Conservation (phyloP, 345 rosid species). For the Eucalyptus erythrocorys region DNA sequence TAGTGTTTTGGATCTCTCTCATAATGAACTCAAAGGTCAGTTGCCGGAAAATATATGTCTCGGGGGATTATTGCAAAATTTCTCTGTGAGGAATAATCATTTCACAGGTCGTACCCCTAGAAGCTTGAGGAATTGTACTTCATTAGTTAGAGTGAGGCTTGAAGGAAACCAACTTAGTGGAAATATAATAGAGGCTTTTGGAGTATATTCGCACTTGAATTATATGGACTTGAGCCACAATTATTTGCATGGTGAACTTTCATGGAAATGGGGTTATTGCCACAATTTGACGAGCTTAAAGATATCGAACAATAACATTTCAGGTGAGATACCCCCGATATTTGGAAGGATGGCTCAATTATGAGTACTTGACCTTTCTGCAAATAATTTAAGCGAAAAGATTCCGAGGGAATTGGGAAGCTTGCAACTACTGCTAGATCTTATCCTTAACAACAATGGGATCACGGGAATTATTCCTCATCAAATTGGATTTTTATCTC, state of each 20-base stretch:
- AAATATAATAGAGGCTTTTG: conserved; percentile 1
- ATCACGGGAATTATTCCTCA: not conserved
- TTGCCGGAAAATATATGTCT: not conserved
- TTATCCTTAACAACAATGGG: not conserved
- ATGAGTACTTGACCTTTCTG: too few species aligned
- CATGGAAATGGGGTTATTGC: not conserved
- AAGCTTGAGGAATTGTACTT: conserved; percentile 1
- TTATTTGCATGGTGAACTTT: not conserved
- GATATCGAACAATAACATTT: too few species aligned
- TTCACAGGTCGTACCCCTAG: not conserved
- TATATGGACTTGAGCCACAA: not conserved
- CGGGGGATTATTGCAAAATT: not conserved
- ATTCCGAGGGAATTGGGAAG: not conserved
- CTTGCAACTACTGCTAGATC: not conserved
- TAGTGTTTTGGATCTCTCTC: accelerated
- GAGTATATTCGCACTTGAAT: not conserved
- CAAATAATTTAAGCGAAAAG: not conserved
- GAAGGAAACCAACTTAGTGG: conserved; percentile 5
- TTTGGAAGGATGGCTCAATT: too few species aligned
- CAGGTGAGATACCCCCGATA: too few species aligned
- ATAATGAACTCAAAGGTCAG: not conserved
- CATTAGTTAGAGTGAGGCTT: not conserved
- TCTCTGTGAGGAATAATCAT: not conserved
- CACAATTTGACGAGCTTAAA: not conserved
- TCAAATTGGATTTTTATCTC: not conserved